A percentile compares a stretch with the other conserved stretches of the same genome.
Conservation (phyloP, 202 grass and related monocot species). For the Zizania palustris region DNA sequence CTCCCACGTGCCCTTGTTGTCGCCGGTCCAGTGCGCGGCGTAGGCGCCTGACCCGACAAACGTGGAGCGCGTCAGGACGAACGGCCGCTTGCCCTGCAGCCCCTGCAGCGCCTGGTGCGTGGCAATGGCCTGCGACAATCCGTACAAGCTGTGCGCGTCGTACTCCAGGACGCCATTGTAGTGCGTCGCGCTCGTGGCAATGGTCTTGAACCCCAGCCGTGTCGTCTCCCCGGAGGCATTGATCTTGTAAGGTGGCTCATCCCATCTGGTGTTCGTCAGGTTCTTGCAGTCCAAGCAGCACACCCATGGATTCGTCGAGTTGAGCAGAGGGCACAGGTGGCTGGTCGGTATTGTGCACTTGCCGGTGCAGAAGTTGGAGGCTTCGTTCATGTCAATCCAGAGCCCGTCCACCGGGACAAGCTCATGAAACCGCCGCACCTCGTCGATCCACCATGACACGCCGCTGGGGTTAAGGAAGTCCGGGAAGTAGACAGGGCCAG, state of each 20-base stretch:
- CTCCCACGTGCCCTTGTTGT: conserved; percentile 93
- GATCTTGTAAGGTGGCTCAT: conserved; percentile 94
- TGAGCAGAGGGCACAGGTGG: conserved; percentile 54
- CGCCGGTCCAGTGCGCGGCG: conserved; percentile 83
- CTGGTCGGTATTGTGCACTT: conserved; percentile 71
- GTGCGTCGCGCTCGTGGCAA: conserved; percentile 73
- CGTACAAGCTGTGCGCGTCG: conserved; percentile 82
- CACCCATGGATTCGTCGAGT: conserved; percentile 65
- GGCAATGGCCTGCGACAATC: conserved; percentile 81
- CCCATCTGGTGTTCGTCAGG: conserved; percentile 80
- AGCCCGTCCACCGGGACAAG: conserved; percentile 84
- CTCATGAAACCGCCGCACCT: conserved; percentile 76
- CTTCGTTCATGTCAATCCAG: conserved; percentile 99
- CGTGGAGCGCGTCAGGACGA: conserved; percentile 78
- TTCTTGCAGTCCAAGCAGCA: conserved; percentile 98
- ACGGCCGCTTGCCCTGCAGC: conserved; percentile 75
- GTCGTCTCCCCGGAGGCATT: conserved; percentile 67
- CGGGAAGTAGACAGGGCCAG: conserved; percentile 90
- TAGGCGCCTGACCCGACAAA: conserved; percentile 84
- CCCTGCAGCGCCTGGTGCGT: conserved; percentile 74
- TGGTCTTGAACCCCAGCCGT: conserved; percentile 79
- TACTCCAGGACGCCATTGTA: conserved; percentile 86
- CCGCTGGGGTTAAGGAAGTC: conserved; percentile 79
- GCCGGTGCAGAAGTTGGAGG: conserved; percentile 89
- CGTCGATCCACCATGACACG: conserved; percentile 79